Evolutionary conservation across 805 yeast species (phyloP), one percentile per base, ranked within the genome.

Genomic region (Candida bentonensis): DNA sequence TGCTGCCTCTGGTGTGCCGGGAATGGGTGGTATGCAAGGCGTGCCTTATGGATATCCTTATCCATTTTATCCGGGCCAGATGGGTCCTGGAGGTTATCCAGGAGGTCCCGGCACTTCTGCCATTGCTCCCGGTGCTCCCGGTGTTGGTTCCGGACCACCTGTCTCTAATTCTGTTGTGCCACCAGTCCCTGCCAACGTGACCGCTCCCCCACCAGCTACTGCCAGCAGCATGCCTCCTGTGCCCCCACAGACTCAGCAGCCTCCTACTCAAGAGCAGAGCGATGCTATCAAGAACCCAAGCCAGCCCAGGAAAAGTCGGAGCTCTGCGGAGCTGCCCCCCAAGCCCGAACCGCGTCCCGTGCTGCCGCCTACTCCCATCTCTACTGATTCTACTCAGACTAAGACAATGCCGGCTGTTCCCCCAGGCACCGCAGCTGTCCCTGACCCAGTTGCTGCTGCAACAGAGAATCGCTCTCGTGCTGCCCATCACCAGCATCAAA

Each of bases 401-500:
- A 15, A 42, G 25, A 22, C 45, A 25, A 41, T 45, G 41, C 40
- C 50, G 36, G 36, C 47, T 40, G 42, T 47, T 41, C 50, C 46
- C 42, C 47, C 43, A n/a, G 42, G 44, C 5, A 46, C 51, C 28
- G 47, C 48, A 9, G 41, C 48, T 26, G 48, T 48, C 17, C 46
- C 54, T 20, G 48, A 54, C 25, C 54, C 63, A 9, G 63, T 63
- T 9, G 60, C 63, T 1, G 64, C 67, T 1, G 58, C 61, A 30
- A 54, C 66, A 4, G 64, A 59, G 15, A 53, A 59, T 44, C 58
- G n/a, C 59, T 5, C 60, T 63, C 25, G 21, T 26, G 36, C 39
- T 26, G 23, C 44, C 21, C 43, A 33, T 7, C 39, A 33, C 39
- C 49, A 9, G 27, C 45, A 21, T 21, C 41, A 27, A 17, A 40